Evolutionary conservation across 2,329 filamentous ascomycete genomes (phyloP), one percentile per base, ranked within the genome.

Genomic region (Diaporthe nobilis): DNA sequence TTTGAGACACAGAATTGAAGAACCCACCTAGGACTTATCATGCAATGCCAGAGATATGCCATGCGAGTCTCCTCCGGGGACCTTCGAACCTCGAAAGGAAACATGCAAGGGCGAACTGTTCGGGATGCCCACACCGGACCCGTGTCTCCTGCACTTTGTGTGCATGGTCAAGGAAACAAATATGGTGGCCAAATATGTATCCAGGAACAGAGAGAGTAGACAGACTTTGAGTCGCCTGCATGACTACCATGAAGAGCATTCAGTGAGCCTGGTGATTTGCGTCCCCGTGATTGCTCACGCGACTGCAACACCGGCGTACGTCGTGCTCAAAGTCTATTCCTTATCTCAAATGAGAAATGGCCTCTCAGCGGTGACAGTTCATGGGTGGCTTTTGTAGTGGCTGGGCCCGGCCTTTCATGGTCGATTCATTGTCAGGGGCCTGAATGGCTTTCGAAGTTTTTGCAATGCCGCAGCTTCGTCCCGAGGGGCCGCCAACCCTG

Each of bases 401-500:
- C 34, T n/a, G 17, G 13, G 20, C 22, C 34, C 10, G 25, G 58
- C 34, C 49, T 39, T 42, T 80, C 73, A 81, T 34, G 81, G 75
- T 73, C 87, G 85, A 75, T 87, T 88, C 28, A 91, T 87, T 15
- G 88, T 91, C 78, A 91, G 82, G 58, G 88, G 88, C 82, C 90
- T 91, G 75, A 91, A 92, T 8, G 90, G 90, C 79, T 87, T 90
- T 73, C 85, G 85, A 67, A 91, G 80, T 78, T 85, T 85, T 68
- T 89, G 86, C 80, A 91, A 86, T 0, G 87, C 86, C 57, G 87
- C 84, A 44, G 89, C 85, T 0, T 86, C 84, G 4, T 85, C 86
- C 34, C 82, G 79, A 58, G 76, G 73, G 51, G 57, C 71, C 25
- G 82, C 80, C 7, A 90, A 78, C 0, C 85, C 85, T 1, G 84